Base-by-base conservation (phyloP, 192 early-diverging fungal species). In the Podila verticillata region DNA sequence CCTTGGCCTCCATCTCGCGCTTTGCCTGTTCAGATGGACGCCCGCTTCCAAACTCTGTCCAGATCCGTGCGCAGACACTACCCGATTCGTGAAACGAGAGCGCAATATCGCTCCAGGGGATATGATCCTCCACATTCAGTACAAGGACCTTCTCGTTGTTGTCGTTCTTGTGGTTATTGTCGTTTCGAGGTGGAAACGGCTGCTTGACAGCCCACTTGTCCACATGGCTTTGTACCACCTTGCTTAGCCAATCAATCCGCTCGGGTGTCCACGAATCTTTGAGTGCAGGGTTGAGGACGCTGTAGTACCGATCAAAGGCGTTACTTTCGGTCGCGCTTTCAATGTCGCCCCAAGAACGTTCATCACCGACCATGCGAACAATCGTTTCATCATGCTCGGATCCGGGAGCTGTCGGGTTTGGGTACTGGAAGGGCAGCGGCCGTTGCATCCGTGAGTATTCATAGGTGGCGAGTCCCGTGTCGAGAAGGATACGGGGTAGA, bases 231-330 rank as follows among this genome's bases (percentile, higher is more conserved):
- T 24, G 47, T 1, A 74, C 72, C 35, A 39, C 15, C 8, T 24
- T 56, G 24, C 63, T 63, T 9, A 74, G 61, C 15, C 15, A 32
- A 3, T 20, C n/a, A 2, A 74, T 62, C 2, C 48, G 60, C 9
- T 68, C 22, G 9, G 3, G 6, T 5, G 59, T 63, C 73, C 73
- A 74, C 4, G 56, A 48, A 4, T 48, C 35, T 5, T 30, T 20
- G 7, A 74, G 30, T 1, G 51, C 58, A 7, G 73, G 73, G 29
- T 74, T 65, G 28, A 74, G 56, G 17, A 68, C 30, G n/a, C 17
- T 7, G 29, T 74, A 68, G 30, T 74, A 74, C 8, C 73, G 73
- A 31, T 74, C 73, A 74, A 74, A 74, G n/a, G 61, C 61, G 12
- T 48, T 60, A 1, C 47, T 51, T 1, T 49, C 73, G 5, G 61